Evolutionary conservation across 306 rosid genomes (phyloP).

Genomic region (Pterocarpus macrocarpus): DNA sequence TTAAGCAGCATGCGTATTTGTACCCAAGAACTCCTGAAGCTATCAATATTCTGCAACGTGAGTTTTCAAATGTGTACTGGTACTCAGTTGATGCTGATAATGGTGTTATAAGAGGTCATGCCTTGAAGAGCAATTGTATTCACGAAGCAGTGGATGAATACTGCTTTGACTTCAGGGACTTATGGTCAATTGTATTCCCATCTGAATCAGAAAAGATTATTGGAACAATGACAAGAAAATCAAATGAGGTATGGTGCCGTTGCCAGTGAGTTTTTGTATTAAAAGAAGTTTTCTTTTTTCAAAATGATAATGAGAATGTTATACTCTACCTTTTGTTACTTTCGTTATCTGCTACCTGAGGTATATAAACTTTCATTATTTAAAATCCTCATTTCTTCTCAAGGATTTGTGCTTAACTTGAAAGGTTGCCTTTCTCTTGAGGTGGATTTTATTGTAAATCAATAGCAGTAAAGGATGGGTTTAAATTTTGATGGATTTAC

Average conservation of each 20-base stretch:
- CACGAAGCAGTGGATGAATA: conserved; percentile 62
- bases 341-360: background rate
- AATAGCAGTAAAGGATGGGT: conserved; percentile 23
- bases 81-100: conserved; percentile 80
- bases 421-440: background rate
- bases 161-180: conserved; percentile 82
- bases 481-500: conserved; percentile 4
- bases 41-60: conserved; percentile 67
- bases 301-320: conserved; percentile 11
- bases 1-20: conserved; percentile 66
- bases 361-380: conserved; percentile 20
- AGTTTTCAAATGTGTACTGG: conserved; percentile 91
- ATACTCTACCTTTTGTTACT: conserved; percentile 18
- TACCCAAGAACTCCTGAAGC: conserved; percentile 94
- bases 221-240: conserved; percentile 76
- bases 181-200: conserved; percentile 93
- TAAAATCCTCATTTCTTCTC: conserved; percentile 20
- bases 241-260: conserved; percentile 71
- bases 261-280: conserved; percentile 7
- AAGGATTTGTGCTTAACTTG: background rate
- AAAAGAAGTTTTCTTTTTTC: background rate
- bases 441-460: conserved; percentile 28
- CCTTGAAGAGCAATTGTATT: conserved; percentile 72
- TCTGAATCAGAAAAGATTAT: conserved; percentile 91
- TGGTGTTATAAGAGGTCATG: conserved; percentile 89